Conservation (phyloP, 2,329 filamentous ascomycete genomes). For the Pleomassaria siparia region DNA sequence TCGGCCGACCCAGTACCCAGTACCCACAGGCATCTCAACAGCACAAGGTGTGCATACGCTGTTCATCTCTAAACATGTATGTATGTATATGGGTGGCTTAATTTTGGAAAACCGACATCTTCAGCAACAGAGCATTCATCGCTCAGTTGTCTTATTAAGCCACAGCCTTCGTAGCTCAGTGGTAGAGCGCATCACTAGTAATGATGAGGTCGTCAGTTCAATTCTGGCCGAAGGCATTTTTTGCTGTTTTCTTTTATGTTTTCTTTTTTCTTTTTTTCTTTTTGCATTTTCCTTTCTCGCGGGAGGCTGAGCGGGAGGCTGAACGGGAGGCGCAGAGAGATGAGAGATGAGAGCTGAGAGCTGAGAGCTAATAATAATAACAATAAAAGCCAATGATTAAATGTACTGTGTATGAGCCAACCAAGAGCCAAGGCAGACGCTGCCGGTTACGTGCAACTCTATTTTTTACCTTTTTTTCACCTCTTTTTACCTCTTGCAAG, state of each 20-base stretch:
- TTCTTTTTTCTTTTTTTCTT: background rate
- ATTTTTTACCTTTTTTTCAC: too few relatives aligned
- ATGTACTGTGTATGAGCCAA: too few relatives aligned
- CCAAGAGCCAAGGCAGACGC: too few relatives aligned
- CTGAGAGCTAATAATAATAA: too few relatives aligned
- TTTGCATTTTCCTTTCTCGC: background rate
- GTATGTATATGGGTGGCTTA: background rate
- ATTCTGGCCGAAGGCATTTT: constrained; percentile 39
- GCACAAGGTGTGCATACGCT: background rate
- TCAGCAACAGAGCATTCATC: background rate
- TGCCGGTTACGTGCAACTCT: too few relatives aligned
- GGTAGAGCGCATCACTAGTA: constrained; percentile 45
- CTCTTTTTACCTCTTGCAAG: too few relatives aligned
- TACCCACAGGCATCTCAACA: too few relatives aligned
- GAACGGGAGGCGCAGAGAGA: too few relatives aligned
- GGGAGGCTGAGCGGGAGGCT: background rate
- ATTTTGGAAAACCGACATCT: background rate
- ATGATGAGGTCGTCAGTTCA: constrained; percentile 44
- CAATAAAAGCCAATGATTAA: too few relatives aligned
- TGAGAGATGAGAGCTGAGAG: background rate
- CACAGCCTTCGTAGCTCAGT: constrained; percentile 37
- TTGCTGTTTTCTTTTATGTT: constrained; percentile 10
- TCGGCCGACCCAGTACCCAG: too few relatives aligned
- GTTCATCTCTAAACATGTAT: background rate
- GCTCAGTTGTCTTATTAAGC: too few relatives aligned